A percentile compares a stretch with the other conserved stretches of the same genome.
These are phyloP conservation scores for Fusarium praegraminearum DNA, from an alignment of 2,329 filamentous ascomycete species.

Conservation along the genomic window DNA sequence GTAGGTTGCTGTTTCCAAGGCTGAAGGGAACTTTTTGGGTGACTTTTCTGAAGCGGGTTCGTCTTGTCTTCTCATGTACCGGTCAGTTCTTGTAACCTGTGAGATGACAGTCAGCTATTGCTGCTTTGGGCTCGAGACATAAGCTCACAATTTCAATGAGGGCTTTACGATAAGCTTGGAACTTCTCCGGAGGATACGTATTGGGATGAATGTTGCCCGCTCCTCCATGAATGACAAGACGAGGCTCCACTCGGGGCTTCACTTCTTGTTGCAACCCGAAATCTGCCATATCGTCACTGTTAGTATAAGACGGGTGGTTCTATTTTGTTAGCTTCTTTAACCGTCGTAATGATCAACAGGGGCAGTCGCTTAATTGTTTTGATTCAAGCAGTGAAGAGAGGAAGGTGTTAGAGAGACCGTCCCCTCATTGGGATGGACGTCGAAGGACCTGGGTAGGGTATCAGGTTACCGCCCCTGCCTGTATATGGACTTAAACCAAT, in stretches of 20 bases:
- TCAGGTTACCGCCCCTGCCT: slow-evolving; percentile 18
- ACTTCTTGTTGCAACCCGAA: neutral
- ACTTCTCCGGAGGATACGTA: slow-evolving; percentile 69
- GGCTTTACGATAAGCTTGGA: slow-evolving; percentile 68
- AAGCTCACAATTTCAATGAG: slow-evolving; percentile 70
- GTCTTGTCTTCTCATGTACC: slow-evolving; percentile 57
- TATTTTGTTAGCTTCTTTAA: neutral
- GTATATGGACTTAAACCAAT: slow-evolving; percentile 19
- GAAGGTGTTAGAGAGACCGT: neutral
- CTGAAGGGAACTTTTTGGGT: slow-evolving; percentile 58
- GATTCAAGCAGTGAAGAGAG: neutral
- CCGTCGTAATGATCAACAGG: neutral
- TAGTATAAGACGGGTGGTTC: neutral
- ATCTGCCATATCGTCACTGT: neutral
- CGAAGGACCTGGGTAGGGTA: neutral
- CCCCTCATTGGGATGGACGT: neutral
- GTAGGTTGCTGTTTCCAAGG: slow-evolving; percentile 79
- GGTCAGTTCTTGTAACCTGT: slow-evolving; percentile 58
- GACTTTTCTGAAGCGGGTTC: slow-evolving; percentile 20
- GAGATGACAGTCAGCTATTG: neutral
- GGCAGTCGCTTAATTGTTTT: neutral
- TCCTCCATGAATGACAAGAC: slow-evolving; percentile 78
- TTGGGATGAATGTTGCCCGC: slow-evolving; percentile 75
- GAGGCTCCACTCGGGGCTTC: slow-evolving; percentile 58
- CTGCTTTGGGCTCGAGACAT: neutral